phyloP scores from a whole-genome alignment of 1,284 basidiomycete genomes.

The Grifola frondosa region DNA sequence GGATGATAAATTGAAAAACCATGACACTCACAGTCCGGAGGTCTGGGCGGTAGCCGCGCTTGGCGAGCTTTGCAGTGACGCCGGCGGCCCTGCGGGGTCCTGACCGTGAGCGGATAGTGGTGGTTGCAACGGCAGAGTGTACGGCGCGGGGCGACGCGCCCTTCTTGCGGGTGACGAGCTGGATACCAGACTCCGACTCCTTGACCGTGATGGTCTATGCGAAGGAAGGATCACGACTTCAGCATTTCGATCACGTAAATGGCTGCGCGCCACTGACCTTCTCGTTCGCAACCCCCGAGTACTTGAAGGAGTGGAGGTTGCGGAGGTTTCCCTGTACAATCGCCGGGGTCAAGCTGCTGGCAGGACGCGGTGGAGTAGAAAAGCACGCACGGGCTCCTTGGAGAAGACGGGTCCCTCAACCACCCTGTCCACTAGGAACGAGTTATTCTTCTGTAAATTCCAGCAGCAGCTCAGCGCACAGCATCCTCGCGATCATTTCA shows the following conservation, averaged over 20 bases:
- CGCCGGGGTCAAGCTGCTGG: background rate
- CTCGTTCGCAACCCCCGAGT: constrained; percentile 82
- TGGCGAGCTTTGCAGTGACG: constrained; percentile 64
- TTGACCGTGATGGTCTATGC: constrained; percentile 66
- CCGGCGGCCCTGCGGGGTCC: constrained; percentile 76
- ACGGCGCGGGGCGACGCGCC: constrained; percentile 60
- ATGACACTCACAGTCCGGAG: constrained; percentile 70
- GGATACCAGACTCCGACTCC: constrained; percentile 59
- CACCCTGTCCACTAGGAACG: constrained; percentile 78
- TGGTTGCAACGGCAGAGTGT: constrained; percentile 44
- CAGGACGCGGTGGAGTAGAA: background rate
- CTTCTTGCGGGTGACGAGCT: constrained; percentile 70
- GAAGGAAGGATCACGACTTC: background rate
- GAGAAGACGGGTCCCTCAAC: constrained; percentile 77
- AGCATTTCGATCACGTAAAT: background rate
- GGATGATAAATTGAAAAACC: constrained; percentile 15
- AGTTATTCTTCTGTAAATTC: constrained; percentile 68
- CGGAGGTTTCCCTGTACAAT: constrained; percentile 77
- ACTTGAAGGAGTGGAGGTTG: constrained; percentile 87
- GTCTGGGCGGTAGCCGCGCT: constrained; percentile 81
- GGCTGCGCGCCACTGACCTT: constrained; percentile 51
- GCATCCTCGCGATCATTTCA: background rate
- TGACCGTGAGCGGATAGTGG: constrained; percentile 68
- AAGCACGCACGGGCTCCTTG: constrained; percentile 73
- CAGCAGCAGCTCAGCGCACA: constrained; percentile 7